These are phyloP conservation scores for Fusarium mangiferae DNA, from an alignment of 2,329 filamentous ascomycete genomes.

Conservation along the genomic window DNA sequence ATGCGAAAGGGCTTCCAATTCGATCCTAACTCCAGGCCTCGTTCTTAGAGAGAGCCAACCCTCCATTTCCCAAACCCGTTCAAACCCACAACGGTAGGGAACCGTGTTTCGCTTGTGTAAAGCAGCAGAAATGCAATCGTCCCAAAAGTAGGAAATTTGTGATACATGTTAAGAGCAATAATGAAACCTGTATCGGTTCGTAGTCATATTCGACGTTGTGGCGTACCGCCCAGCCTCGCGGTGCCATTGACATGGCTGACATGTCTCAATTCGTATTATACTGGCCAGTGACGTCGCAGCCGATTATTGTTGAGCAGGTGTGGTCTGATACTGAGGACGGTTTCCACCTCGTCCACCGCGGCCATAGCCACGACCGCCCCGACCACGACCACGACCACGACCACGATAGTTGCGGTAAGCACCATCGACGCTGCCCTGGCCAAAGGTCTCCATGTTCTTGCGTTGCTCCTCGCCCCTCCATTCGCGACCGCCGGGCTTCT, in stretches of 20 bases:
- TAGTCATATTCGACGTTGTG: slow-evolving; percentile 4
- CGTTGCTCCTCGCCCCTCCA: slow-evolving; percentile 93
- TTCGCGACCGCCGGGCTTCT: slow-evolving; percentile 81
- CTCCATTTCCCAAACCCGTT: slow-evolving; percentile 26
- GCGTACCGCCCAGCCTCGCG: not conserved
- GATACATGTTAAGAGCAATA: slow-evolving; percentile 46
- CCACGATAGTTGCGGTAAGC: slow-evolving; percentile 82
- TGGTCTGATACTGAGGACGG: slow-evolving; percentile 47
- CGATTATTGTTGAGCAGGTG: slow-evolving; percentile 45
- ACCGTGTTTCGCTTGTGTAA: slow-evolving; percentile 19
- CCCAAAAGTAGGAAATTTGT: slow-evolving; percentile 40
- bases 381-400: slow-evolving; percentile 77
- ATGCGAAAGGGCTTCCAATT: slow-evolving; percentile 37
- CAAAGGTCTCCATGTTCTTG: slow-evolving; percentile 97
- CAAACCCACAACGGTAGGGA: slow-evolving; percentile 23
- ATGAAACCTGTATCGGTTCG: slow-evolving; percentile 22
- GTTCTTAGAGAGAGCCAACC: slow-evolving; percentile 28
- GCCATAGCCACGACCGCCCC: slow-evolving; percentile 53
- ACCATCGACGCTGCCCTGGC: slow-evolving; percentile 92
- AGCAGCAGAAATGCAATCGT: slow-evolving; percentile 37
- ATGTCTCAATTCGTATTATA: slow-evolving; percentile 6
- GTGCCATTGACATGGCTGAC: slow-evolving; percentile 1
- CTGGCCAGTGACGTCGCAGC: not conserved
- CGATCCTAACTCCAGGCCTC: slow-evolving; percentile 44
- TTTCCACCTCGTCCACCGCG: slow-evolving; percentile 56